These are phyloP conservation scores for Dryas octopetala DNA, from an alignment of 306 rosid species.

Conservation along the genomic window DNA sequence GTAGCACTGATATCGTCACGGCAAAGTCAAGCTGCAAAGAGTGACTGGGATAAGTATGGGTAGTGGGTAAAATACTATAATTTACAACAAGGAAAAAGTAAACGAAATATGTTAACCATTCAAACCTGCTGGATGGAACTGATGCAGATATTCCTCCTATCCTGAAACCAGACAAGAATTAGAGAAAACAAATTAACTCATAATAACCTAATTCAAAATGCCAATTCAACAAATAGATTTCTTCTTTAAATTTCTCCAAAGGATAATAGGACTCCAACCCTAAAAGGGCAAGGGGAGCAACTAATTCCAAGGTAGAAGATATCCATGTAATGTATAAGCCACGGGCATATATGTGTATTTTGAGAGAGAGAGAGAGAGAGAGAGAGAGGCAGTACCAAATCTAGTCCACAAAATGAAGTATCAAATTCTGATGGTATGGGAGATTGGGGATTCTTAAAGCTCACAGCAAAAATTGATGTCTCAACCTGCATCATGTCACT, in stretches of 20 bases:
- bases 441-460: conserved; percentile 57
- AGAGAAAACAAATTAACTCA: conserved; percentile 17
- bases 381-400: conserved; percentile 59
- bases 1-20: conserved; percentile 79
- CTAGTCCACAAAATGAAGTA: conserved; percentile 49
- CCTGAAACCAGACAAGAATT: conserved; percentile 41
- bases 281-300: conserved; percentile 1
- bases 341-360: conserved; percentile 15
- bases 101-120: conserved; percentile 22
- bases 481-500: conserved; percentile 63
- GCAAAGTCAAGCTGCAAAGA: conserved; percentile 94
- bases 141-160: conserved; percentile 57
- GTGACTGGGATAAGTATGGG: conserved; percentile 33
- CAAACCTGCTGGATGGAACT: conserved; percentile 91
- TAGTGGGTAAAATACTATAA: conserved; percentile 10
- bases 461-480: conserved; percentile 86
- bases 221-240: not conserved
- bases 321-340: not conserved
- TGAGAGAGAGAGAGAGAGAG: not conserved
- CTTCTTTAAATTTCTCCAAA: not conserved
- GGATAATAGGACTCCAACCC: not conserved
- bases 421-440: conserved; percentile 49
- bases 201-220: not conserved
- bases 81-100: conserved; percentile 10
- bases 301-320: not conserved